A percentile compares a stretch with the other conserved stretches of the same genome.
Conservation (phyloP, 179 eudicot species). For the Beta macrorhiza region DNA sequence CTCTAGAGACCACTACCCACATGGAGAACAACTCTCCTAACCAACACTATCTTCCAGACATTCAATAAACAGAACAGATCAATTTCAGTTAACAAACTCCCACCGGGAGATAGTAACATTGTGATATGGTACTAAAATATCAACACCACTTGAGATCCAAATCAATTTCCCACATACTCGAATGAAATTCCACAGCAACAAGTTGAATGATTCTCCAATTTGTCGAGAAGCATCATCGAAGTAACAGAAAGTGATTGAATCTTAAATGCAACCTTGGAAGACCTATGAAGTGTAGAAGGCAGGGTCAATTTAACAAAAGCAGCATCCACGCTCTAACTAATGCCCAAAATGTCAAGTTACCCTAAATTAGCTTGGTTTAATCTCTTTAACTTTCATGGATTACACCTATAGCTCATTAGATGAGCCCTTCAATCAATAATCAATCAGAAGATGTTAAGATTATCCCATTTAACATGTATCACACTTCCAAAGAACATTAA, state of each 20-base stretch:
- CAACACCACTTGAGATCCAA: background rate
- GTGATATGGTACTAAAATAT: background rate
- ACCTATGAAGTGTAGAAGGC: background rate
- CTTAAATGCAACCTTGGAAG: background rate
- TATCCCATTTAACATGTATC: constrained; percentile 8
- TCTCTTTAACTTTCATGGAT: background rate
- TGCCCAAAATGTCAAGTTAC: background rate
- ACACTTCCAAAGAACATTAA: constrained; percentile 12
- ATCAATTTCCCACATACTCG: background rate
- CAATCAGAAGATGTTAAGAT: background rate
- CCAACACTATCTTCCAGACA: background rate
- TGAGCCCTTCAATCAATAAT: constrained; percentile 9
- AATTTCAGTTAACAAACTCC: background rate
- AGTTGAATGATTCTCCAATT: background rate
- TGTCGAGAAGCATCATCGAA: constrained; percentile 1
- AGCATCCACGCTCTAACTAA: constrained; percentile 5
- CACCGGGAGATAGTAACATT: background rate
- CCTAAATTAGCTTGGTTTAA: background rate
- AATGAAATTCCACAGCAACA: background rate
- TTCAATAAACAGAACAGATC: background rate
- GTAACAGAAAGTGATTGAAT: background rate
- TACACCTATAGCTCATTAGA: background rate
- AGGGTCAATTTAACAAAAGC: background rate
- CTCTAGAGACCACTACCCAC: background rate
- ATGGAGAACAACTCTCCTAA: background rate